Conservation (phyloP, 169 alveolate genomes). For the Perkinsus marinus region DNA sequence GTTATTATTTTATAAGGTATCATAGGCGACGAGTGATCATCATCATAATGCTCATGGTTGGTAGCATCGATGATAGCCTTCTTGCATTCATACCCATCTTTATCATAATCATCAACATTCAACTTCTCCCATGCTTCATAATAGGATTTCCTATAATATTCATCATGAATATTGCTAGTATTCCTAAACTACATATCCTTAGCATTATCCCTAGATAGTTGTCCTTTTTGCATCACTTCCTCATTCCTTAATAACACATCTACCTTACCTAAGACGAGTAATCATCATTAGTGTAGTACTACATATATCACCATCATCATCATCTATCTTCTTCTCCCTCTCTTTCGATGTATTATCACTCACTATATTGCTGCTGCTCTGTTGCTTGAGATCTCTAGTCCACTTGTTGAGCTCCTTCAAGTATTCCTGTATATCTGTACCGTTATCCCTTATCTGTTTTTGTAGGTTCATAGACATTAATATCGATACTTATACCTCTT, state of each 20-base stretch:
- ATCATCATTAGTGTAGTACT: too few relatives aligned
- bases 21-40: not conserved
- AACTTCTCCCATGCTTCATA: not conserved
- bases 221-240: too few relatives aligned
- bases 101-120: not conserved
- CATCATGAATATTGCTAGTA: not conserved
- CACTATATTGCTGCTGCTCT: too few relatives aligned
- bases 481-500: not conserved
- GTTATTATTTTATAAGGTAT: not conserved
- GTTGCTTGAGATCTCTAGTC: not conserved
- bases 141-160: not conserved
- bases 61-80: not conserved
- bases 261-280: too few relatives aligned
- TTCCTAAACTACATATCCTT: too few relatives aligned
- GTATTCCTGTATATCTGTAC: not conserved
- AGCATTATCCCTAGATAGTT: too few relatives aligned
- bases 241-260: too few relatives aligned
- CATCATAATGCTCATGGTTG: not conserved
- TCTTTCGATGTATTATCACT: not conserved
- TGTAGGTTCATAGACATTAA: not conserved
- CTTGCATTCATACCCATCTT: not conserved
- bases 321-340: not conserved
- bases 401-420: not conserved
- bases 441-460: not conserved
- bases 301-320: too few relatives aligned